A percentile compares a stretch with the other conserved stretches of the same genome.
Conservation (phyloP, 371 early-diverging fungal genomes). For the Chytridiales sp. region DNA sequence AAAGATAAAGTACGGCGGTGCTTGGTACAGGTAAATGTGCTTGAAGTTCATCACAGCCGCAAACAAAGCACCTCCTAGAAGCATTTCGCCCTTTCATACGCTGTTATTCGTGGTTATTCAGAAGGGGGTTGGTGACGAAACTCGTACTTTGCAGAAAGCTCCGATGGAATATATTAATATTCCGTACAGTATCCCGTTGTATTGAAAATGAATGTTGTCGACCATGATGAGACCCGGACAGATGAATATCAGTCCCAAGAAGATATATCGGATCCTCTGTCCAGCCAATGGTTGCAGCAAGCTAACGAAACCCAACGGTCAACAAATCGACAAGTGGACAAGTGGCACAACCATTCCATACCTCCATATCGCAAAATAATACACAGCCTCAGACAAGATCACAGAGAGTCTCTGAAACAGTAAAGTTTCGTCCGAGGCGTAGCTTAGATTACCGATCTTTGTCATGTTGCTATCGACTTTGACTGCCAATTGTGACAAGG, state of each 20-base stretch:
- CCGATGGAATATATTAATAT: slow-evolving; percentile 79
- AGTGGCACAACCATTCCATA: slow-evolving; percentile 29
- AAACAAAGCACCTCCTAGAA: slow-evolving; percentile 76
- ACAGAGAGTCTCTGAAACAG: slow-evolving; percentile 84
- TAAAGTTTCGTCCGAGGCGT: slow-evolving; percentile 67
- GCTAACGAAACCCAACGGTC: too few species aligned
- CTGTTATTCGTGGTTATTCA: slow-evolving; percentile 1
- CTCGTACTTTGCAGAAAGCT: slow-evolving; percentile 66
- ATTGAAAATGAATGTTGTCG: slow-evolving; percentile 91
- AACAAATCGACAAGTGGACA: neutral
- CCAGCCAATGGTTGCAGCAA: slow-evolving; percentile 31
- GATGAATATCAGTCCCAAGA: slow-evolving; percentile 61
- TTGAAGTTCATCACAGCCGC: slow-evolving; percentile 91
- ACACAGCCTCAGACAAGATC: slow-evolving; percentile 74
- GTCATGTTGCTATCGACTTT: slow-evolving; percentile 76
- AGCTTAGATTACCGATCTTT: slow-evolving; percentile 64
- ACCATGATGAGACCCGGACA: slow-evolving; percentile 77
- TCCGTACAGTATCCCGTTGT: slow-evolving; percentile 93
- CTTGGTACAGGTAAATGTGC: slow-evolving; percentile 91
- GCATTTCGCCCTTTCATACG: slow-evolving; percentile 46
- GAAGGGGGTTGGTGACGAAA: neutral
- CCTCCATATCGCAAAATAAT: slow-evolving; percentile 68
- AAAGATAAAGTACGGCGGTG: slow-evolving; percentile 92
- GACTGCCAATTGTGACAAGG: slow-evolving; percentile 63
- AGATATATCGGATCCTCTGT: neutral